Percentiles rank a stretch among this genome's conserved stretches.
These are phyloP conservation scores for Pichia inconspicua DNA, from an alignment of 1,139 yeast genomes.

Conservation along the genomic window DNA sequence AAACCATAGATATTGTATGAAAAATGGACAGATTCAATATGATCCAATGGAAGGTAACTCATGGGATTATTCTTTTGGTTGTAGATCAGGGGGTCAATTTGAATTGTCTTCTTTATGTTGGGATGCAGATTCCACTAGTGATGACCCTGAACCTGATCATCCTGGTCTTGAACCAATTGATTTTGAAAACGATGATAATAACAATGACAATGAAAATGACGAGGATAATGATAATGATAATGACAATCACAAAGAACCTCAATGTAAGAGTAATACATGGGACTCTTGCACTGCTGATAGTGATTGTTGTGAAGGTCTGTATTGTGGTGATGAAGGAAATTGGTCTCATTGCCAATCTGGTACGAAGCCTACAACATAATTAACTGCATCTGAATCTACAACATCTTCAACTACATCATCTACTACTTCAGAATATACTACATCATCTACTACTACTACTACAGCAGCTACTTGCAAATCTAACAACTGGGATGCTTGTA, in stretches of 20 bases:
- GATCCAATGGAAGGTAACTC: slow-evolving; percentile 22
- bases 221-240: background rate
- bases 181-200: background rate
- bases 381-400: too few relatives aligned
- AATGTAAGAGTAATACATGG: background rate
- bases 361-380: background rate
- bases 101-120: slow-evolving; percentile 24
- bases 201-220: background rate
- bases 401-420: background rate
- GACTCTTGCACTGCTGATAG: background rate
- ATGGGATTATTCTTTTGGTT: slow-evolving; percentile 26
- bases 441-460: background rate
- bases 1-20: slow-evolving; percentile 19
- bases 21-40: slow-evolving; percentile 24
- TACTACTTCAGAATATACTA: background rate
- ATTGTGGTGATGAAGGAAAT: background rate
- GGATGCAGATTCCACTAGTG: slow-evolving; percentile 9
- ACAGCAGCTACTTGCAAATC: background rate
- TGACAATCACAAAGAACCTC: background rate
- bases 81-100: slow-evolving; percentile 23
- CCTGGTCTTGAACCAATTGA: background rate
- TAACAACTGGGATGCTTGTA: background rate
- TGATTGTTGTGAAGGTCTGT: background rate
- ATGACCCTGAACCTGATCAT: background rate
- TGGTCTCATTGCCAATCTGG: background rate